Evolutionary conservation across 2,329 filamentous ascomycete genomes (phyloP), one percentile per base, ranked within the genome.

Genomic region (Verticillium klebahnii): DNA sequence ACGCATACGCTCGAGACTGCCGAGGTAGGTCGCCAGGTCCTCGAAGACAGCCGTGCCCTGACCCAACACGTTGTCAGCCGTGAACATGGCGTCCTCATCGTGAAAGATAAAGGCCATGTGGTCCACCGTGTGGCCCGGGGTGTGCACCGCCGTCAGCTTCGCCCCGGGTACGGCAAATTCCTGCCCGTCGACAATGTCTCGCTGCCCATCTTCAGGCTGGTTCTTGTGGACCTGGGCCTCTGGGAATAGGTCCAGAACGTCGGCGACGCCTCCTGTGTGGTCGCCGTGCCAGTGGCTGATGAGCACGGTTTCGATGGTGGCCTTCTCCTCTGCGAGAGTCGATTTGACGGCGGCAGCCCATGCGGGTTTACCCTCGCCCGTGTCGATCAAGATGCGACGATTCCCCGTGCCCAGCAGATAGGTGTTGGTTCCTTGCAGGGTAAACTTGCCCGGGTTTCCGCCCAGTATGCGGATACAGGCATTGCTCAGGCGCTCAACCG

Each of bases 271-370:
- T 29, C 88, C 85, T 7, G 88, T 83, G 71, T 99, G 95, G 71
- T 99, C 95, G 52, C 79, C 84, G 72, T 99, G 95, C 92, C 93
- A 96, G 74, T 99, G 95, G 0, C 93, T 96, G 57, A 99, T 80
- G 25, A 99, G 80, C 0, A 88, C 87, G 19, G 82, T 78, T n/a
- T 85, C 80, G 29, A 98, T 79, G 0, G 80, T 84, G 23, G 89
- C 89, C 29, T 87, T 82, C 72, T 96, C 91, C 29, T 85, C 77
- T 7, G 80, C 74, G 2, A 98, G 81, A 0, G 89, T 85, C 4
- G 80, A 76, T 65, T 85, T 83, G 39, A 99, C 76, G 0, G 85
- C 83, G 0, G 81, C 74, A 52, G 86, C 81, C 94, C 94, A 99
- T 37, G 84, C 81, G 2, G 88, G 85, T 62, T 81, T 85, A 56